Evolutionary conservation across 228 moss, liverwort and hornwort genomes (phyloP).

Genomic region (Sphagnum fallax): DNA sequence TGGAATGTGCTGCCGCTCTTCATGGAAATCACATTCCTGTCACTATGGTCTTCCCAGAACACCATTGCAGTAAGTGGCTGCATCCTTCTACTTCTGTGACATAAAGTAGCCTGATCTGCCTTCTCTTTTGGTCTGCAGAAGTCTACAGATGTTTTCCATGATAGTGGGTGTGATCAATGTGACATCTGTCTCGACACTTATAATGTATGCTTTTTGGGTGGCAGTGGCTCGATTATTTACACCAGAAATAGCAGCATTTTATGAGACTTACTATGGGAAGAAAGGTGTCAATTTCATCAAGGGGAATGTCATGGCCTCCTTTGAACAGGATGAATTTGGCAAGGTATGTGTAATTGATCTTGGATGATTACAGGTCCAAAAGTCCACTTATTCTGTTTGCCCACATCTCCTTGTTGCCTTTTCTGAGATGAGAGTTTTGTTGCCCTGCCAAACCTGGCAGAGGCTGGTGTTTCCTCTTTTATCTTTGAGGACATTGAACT

Average conservation of each 20-base stretch:
- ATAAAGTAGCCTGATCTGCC: too few relatives aligned
- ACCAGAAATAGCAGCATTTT: constrained; percentile 78
- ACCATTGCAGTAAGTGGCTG: constrained; percentile 64
- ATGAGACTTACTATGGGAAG: constrained; percentile 71
- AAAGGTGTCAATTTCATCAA: constrained; percentile 73
- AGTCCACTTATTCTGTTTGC: too few relatives aligned
- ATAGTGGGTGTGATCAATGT: not conserved
- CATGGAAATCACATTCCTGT: constrained; percentile 70
- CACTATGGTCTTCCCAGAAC: constrained; percentile 93
- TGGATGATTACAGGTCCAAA: not conserved
- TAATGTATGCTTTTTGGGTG: too few relatives aligned
- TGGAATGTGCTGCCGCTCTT: constrained; percentile 94
- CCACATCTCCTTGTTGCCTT: too few relatives aligned
- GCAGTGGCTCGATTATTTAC: constrained; percentile 94
- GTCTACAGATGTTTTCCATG: too few relatives aligned
- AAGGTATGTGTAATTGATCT: constrained; percentile 35
- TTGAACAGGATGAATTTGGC: constrained; percentile 45
- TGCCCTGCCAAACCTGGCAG: too few relatives aligned
- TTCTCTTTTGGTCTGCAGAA: too few relatives aligned
- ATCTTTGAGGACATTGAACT: too few relatives aligned
- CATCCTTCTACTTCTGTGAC: not conserved
- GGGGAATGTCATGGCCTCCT: constrained; percentile 65
- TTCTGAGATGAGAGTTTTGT: too few relatives aligned
- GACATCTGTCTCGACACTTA: too few relatives aligned
- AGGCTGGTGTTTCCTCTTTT: too few relatives aligned